phyloP scores from a whole-genome alignment of 2,329 filamentous ascomycete genomes.

The Parascedosporium putredinis region DNA sequence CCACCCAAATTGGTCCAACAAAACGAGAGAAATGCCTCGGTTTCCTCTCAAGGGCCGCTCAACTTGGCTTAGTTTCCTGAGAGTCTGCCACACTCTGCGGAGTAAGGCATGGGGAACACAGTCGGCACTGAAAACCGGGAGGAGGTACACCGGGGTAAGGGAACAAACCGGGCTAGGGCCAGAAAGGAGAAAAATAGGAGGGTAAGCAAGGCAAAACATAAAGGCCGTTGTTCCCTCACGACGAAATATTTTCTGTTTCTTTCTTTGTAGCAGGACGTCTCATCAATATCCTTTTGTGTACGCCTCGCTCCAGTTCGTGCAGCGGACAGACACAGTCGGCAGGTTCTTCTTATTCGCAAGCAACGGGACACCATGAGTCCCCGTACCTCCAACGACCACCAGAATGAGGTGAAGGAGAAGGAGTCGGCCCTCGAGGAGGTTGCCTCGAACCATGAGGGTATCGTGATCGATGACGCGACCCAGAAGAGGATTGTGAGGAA shows the following conservation, averaged over 20 bases:
- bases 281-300: too few relatives aligned
- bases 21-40: too few relatives aligned
- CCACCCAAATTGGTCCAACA: not conserved
- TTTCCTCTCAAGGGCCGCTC: not conserved
- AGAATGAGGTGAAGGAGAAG: constrained; percentile 1
- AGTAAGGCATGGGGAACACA: not conserved
- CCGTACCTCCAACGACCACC: not conserved
- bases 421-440: not conserved
- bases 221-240: not conserved
- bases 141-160: not conserved
- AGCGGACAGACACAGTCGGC: too few relatives aligned
- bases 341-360: too few relatives aligned
- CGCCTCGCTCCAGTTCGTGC: too few relatives aligned
- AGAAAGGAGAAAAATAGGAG: not conserved
- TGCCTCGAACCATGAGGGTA: not conserved
- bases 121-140: not conserved
- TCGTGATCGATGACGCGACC: constrained; percentile 4
- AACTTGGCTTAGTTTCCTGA: not conserved
- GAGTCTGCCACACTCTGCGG: not conserved
- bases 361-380: not conserved
- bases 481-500: constrained; percentile 21
- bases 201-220: not conserved
- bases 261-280: too few relatives aligned
- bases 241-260: too few relatives aligned
- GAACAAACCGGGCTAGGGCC: not conserved